Conservation (phyloP, 139 green algal genomes). For the Chlorella sp. region DNA sequence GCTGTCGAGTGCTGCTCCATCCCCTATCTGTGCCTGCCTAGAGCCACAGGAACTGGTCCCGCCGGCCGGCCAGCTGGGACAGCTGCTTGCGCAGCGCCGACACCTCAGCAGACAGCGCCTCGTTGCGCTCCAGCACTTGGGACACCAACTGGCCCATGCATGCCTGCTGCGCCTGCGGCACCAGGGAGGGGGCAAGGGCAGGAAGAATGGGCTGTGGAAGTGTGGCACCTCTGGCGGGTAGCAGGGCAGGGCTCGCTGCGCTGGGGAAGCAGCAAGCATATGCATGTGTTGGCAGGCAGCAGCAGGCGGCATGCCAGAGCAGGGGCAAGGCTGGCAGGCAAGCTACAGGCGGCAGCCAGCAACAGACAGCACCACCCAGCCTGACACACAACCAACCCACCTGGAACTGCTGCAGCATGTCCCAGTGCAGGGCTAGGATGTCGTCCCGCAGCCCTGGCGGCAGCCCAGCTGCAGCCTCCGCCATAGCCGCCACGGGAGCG, state of each 20-base stretch:
- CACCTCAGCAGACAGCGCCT: slow-evolving; percentile 39
- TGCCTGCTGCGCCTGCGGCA: slow-evolving; percentile 35
- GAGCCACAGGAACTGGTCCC: slow-evolving; percentile 42
- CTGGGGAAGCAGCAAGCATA: too few relatives aligned
- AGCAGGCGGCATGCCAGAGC: too few relatives aligned
- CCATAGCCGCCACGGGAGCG: not conserved
- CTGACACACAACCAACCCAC: not conserved
- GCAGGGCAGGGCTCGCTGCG: too few relatives aligned
- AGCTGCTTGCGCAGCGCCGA: slow-evolving; percentile 26
- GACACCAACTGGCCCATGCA: slow-evolving; percentile 22
- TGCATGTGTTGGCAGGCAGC: too few relatives aligned
- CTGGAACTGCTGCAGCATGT: slow-evolving; percentile 54
- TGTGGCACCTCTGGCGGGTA: too few relatives aligned
- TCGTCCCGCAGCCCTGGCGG: slow-evolving; percentile 26
- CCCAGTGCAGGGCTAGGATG: slow-evolving; percentile 52
- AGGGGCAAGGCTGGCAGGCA: not conserved
- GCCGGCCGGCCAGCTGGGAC: slow-evolving; percentile 2
- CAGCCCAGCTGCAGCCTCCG: not conserved
- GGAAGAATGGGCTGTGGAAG: too few relatives aligned
- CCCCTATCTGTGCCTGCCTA: not conserved
- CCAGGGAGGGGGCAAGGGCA: too few relatives aligned
- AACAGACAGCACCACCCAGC: too few relatives aligned
- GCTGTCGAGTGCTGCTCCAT: too few relatives aligned
- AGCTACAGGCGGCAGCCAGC: too few relatives aligned
- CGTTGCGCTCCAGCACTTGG: slow-evolving; percentile 33